These are phyloP conservation scores for Leucocoprinus sp. DNA, from an alignment of 768 basidiomycete genomes.

Conservation along the genomic window DNA sequence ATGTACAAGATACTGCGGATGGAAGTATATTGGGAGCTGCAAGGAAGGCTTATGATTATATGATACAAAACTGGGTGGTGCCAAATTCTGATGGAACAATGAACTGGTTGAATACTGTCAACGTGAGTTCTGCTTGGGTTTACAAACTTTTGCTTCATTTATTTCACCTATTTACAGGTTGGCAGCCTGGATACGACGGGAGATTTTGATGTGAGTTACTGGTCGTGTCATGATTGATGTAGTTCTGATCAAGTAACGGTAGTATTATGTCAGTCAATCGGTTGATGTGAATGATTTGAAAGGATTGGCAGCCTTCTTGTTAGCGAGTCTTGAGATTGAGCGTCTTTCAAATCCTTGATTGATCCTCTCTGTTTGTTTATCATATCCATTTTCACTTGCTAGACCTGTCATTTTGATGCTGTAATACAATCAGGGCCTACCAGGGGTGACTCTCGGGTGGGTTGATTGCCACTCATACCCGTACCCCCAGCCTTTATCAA, in stretches of 20 bases:
- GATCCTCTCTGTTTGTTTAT: too few relatives aligned
- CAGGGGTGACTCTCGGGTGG: too few relatives aligned
- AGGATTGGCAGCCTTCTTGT: slow-evolving; percentile 35
- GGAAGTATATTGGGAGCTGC: slow-evolving; percentile 30
- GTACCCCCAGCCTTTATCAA: too few relatives aligned
- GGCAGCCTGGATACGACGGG: slow-evolving; percentile 31
- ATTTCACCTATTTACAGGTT: slow-evolving; percentile 21
- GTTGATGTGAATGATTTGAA: slow-evolving; percentile 37
- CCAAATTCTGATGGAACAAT: slow-evolving; percentile 35
- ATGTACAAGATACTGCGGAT: slow-evolving; percentile 26
- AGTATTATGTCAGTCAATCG: slow-evolving; percentile 37
- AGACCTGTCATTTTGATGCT: too few relatives aligned
- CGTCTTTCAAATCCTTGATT: too few relatives aligned
- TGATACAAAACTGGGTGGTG: slow-evolving; percentile 31
- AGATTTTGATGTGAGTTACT: slow-evolving; percentile 27
- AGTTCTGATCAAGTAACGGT: neutral
- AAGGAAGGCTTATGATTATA: slow-evolving; percentile 35
- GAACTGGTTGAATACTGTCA: slow-evolving; percentile 37
- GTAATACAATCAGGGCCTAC: too few relatives aligned
- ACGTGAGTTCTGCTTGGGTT: slow-evolving; percentile 20
- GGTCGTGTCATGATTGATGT: neutral
- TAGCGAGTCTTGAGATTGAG: slow-evolving; percentile 40
- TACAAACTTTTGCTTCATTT: neutral
- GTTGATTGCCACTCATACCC: too few relatives aligned
- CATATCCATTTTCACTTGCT: too few relatives aligned